phyloP scores from a whole-genome alignment of 2,329 filamentous ascomycete species.

The Fusarium nematophilum region DNA sequence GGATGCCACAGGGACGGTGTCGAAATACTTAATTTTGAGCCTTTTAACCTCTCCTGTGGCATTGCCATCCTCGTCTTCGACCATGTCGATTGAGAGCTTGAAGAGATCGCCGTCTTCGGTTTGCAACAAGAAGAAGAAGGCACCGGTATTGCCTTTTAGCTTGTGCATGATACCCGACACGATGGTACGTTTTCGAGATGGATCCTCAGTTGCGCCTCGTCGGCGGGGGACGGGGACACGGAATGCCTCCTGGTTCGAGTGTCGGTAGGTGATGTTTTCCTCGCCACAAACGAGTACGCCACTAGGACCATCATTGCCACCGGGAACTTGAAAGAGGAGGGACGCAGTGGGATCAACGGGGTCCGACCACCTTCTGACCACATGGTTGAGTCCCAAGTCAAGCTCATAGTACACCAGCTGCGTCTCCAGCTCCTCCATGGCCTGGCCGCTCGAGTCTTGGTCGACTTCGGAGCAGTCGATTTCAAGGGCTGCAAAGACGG shows the following conservation, averaged over 20 bases:
- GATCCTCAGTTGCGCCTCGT: conserved; percentile 89
- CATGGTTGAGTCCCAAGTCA: conserved; percentile 95
- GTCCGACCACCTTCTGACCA: conserved; percentile 96
- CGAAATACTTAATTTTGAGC: conserved; percentile 96
- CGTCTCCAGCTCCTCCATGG: conserved; percentile 85
- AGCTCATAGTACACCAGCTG: conserved; percentile 97
- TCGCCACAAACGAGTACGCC: conserved; percentile 95
- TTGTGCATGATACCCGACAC: conserved; percentile 97
- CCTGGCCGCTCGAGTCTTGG: conserved; percentile 87
- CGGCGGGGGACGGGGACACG: conserved; percentile 89
- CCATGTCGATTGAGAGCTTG: conserved; percentile 94
- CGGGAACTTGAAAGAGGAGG: conserved; percentile 93
- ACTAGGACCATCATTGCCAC: conserved; percentile 91
- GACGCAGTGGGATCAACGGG: conserved; percentile 90
- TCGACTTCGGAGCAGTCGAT: conserved; percentile 93
- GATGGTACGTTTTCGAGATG: conserved; percentile 87
- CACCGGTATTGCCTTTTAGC: conserved; percentile 81
- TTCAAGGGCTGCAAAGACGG: conserved; percentile 94
- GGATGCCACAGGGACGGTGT: conserved; percentile 89
- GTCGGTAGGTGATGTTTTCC: conserved; percentile 95
- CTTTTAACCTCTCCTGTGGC: conserved; percentile 83
- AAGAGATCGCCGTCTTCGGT: conserved; percentile 98
- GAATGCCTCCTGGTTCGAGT: conserved; percentile 92
- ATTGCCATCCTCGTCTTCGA: conserved; percentile 81
- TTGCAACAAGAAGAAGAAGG: conserved; percentile 97